Conservation (phyloP, 257 asterid species). For the Anisodus tanguticus region DNA sequence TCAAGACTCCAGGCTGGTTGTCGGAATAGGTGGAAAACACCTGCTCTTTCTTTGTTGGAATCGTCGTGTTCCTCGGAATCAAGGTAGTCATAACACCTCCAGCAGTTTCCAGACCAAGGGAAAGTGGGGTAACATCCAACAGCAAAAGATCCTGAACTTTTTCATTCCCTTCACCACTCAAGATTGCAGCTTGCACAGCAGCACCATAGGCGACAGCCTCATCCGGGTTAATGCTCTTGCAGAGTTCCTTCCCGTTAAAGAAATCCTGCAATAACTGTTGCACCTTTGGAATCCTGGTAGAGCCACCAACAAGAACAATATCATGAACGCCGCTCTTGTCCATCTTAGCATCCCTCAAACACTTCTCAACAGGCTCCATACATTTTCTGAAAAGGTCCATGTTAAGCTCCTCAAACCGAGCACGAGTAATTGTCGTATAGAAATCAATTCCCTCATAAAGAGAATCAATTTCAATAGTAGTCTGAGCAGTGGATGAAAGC, state of each 20-base stretch:
- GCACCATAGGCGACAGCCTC: conserved; percentile 57
- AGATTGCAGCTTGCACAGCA: conserved; percentile 50
- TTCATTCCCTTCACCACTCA: conserved; percentile 49
- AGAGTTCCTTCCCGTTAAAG: conserved; percentile 52
- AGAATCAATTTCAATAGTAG: conserved; percentile 44
- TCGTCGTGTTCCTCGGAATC: conserved; percentile 46
- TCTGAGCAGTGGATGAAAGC: conserved; percentile 46
- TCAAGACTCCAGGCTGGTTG: conserved; percentile 49
- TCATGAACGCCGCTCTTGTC: conserved; percentile 47
- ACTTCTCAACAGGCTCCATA: conserved; percentile 55
- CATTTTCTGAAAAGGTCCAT: conserved; percentile 49
- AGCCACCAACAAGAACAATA: conserved; percentile 53
- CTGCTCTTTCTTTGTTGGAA: conserved; percentile 48
- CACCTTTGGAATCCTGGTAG: conserved; percentile 50
- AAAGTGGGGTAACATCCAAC: conserved; percentile 43
- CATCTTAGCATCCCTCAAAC: conserved; percentile 52
- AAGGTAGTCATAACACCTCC: conserved; percentile 47
- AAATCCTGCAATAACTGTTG: conserved; percentile 51
- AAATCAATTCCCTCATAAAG: conserved; percentile 44
- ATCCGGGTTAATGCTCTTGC: conserved; percentile 52
- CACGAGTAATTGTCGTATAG: conserved; percentile 43
- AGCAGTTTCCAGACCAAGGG: conserved; percentile 44
- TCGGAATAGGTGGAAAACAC: conserved; percentile 43
- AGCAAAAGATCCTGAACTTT: conserved; percentile 44
- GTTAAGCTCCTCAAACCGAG: conserved; percentile 45